Evolutionary conservation across 208 protist species (phyloP).

Genomic region (Leishmania tarentolae): DNA sequence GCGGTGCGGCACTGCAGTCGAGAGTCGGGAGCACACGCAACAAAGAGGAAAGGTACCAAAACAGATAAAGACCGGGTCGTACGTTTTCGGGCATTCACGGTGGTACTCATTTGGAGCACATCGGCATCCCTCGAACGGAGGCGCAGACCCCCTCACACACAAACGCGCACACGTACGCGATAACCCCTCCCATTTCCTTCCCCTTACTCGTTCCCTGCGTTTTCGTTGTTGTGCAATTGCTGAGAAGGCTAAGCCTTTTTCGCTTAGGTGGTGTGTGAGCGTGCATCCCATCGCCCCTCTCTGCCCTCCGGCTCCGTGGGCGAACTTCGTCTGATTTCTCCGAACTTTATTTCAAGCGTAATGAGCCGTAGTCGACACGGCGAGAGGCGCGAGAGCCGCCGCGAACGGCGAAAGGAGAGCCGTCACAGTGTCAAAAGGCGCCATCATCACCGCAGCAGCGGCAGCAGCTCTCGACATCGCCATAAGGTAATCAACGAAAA

Average conservation of each 20-base stretch:
- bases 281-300: background rate
- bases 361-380: conserved; percentile 22
- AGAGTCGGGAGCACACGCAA: background rate
- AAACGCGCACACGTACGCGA: background rate
- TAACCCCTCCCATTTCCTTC: conserved; percentile 2
- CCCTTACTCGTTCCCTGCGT: background rate
- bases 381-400: conserved; percentile 17
- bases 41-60: background rate
- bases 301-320: background rate
- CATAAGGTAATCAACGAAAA: conserved; percentile 1
- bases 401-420: conserved; percentile 15
- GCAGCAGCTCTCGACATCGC: background rate
- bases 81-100: background rate
- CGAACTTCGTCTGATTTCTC: background rate
- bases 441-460: conserved; percentile 20
- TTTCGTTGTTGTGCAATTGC: too few species aligned
- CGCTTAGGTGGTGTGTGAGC: conserved; percentile 19
- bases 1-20: background rate
- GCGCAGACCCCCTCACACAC: background rate
- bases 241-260: background rate
- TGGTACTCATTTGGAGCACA: background rate
- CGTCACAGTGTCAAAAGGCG: conserved; percentile 15
- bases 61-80: background rate
- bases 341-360: background rate
- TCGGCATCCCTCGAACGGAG: background rate